These are phyloP conservation scores for Plasmodium gonderi DNA, from an alignment of 169 alveolate species.

Conservation along the genomic window DNA sequence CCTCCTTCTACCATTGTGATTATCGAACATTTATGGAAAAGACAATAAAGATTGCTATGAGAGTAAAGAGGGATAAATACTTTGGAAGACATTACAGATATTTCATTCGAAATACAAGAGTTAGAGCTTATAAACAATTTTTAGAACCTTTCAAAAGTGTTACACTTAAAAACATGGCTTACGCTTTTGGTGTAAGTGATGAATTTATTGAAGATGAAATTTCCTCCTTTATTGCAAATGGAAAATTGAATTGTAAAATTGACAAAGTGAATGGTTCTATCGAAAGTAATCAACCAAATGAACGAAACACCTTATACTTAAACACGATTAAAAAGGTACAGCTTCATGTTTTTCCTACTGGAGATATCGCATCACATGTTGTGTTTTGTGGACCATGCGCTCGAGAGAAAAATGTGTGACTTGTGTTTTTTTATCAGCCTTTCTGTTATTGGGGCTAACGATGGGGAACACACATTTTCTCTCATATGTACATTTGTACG, in stretches of 20 bases:
- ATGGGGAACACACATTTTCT: too few species aligned
- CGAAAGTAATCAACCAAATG: slow-evolving; percentile 93
- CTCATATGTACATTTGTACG: too few species aligned
- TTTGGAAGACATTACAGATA: slow-evolving; percentile 89
- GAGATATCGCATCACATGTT: too few species aligned
- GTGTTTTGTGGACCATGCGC: too few species aligned
- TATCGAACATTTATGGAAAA: slow-evolving; percentile 90
- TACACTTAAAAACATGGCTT: slow-evolving; percentile 94
- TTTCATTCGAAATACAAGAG: slow-evolving; percentile 93
- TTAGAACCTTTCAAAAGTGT: slow-evolving; percentile 95
- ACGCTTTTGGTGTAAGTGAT: slow-evolving; percentile 93
- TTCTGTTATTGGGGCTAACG: too few species aligned
- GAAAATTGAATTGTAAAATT: slow-evolving; percentile 94
- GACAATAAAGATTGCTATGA: slow-evolving; percentile 84
- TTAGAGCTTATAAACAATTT: slow-evolving; percentile 95
- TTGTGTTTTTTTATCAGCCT: too few species aligned
- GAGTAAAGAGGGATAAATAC: slow-evolving; percentile 88
- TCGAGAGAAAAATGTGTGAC: too few species aligned
- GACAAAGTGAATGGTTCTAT: slow-evolving; percentile 96
- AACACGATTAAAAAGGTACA: slow-evolving; percentile 88
- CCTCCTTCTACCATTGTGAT: slow-evolving; percentile 91
- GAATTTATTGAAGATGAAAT: slow-evolving; percentile 95
- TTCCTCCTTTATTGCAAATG: slow-evolving; percentile 92
- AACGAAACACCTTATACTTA: slow-evolving; percentile 88
- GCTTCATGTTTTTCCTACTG: too few species aligned